These are phyloP conservation scores for Coemansia furcata DNA, from an alignment of 192 early-diverging fungal species.

Conservation along the genomic window DNA sequence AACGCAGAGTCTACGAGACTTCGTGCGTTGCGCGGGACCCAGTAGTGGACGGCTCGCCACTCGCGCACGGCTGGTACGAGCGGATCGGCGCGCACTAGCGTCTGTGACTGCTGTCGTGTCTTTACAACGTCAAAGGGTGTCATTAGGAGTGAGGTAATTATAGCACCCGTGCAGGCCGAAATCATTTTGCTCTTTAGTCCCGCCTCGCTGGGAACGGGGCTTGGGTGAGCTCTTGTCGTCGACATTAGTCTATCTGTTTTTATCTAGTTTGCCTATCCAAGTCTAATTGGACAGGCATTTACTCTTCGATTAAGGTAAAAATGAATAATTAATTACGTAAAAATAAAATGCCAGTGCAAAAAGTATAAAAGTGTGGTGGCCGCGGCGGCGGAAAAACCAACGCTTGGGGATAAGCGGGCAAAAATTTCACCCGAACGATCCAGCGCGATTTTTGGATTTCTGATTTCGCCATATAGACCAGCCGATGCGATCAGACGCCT, in stretches of 20 bases:
- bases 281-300: neutral
- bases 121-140: constrained; percentile 40
- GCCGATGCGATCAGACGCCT: too few species aligned
- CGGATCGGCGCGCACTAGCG: constrained; percentile 28
- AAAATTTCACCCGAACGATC: neutral
- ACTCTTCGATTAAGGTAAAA: neutral
- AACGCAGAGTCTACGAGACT: constrained; percentile 17
- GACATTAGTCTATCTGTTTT: neutral
- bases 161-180: constrained; percentile 80
- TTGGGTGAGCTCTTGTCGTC: neutral
- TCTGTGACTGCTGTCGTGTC: constrained; percentile 33
- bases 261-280: neutral
- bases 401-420: neutral
- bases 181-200: constrained; percentile 58
- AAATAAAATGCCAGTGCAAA: neutral
- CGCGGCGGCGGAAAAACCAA: too few species aligned
- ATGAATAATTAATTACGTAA: neutral
- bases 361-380: neutral
- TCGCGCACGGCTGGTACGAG: constrained; percentile 29
- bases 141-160: constrained; percentile 72
- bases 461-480: neutral
- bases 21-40: constrained; percentile 25
- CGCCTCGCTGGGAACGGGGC: constrained; percentile 6
- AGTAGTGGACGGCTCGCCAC: constrained; percentile 22
- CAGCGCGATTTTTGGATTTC: neutral